Evolutionary conservation across 2,329 filamentous ascomycete genomes (phyloP), one percentile per base, ranked within the genome.

Genomic region (Microsporum audouinii): DNA sequence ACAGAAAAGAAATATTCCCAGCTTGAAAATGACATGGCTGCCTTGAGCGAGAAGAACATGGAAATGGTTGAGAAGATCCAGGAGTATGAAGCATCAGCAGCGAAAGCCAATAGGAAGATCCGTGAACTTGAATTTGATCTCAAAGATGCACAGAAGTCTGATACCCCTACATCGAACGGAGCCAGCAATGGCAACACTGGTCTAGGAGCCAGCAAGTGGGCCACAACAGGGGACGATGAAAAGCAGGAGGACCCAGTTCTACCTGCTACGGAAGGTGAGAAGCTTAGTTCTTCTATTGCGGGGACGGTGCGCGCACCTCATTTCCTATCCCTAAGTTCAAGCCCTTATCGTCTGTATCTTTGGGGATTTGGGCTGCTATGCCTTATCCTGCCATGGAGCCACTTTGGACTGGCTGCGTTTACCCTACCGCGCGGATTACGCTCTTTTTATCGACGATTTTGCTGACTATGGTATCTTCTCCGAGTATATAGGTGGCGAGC

Each of bases 241-340:
- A 59, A 65, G 39, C 63, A 67, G 67, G 72, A 71, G 62, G 70
- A 68, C 29, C 62, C 67, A 62, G 71, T 70, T 69, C 68, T 70
- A 68, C 68, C 69, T 67, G 66, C 71, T 69, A 68, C 66, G 71
- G 74, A 76, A 76, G 73, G 73, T 75, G 75, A 77, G 75, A 73
- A 75, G 70, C 73, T 76, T 70, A 74, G 75, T 69, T 72, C 74
- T 74, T 75, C 73, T 67, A 76, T 77, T 69, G 71, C 75, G 72
- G 74, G 75, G 76, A 77, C 74, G 75, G 75, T 77, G 75, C 74
- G 75, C 71, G 64, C 69, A 69, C 74, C 74, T 72, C 72, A 70
- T 73, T 71, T 73, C 64, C 68, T 69, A 57, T 66, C 68, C 57
- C 31, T 63, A 60, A 59, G 45, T 62, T 61, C 56, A 38, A 39